Conservation (phyloP, 2,329 filamentous ascomycete genomes). For the Leptoxyphium fumago region DNA sequence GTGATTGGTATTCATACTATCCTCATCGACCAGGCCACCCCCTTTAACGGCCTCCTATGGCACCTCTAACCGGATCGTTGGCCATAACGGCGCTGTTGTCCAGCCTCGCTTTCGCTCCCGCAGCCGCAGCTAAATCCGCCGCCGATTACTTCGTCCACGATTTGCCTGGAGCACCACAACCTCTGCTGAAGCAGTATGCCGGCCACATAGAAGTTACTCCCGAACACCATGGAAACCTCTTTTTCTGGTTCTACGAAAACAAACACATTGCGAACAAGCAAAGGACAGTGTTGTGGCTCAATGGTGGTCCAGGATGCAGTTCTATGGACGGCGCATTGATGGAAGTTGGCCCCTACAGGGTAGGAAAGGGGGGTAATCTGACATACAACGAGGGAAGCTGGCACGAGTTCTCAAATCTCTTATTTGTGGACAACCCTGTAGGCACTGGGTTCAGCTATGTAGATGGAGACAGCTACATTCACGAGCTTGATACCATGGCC, state of each 20-base stretch:
- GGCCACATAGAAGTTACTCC: constrained; percentile 85
- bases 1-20: background rate
- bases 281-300: constrained; percentile 89
- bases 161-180: constrained; percentile 69
- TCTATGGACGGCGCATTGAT: constrained; percentile 95
- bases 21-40: background rate
- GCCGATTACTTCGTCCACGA: constrained; percentile 82
- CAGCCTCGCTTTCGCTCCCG: background rate
- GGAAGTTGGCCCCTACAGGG: constrained; percentile 85
- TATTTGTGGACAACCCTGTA: constrained; percentile 95
- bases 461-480: constrained; percentile 72
- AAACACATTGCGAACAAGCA: constrained; percentile 84
- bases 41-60: background rate
- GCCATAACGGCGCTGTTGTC: background rate
- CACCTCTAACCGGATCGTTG: background rate
- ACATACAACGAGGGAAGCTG: constrained; percentile 85
- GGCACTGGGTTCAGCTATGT: constrained; percentile 95
- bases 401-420: constrained; percentile 93
- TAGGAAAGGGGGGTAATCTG: constrained; percentile 59
- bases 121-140: constrained; percentile 41
- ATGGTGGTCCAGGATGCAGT: constrained; percentile 91
- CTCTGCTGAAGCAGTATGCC: constrained; percentile 91
- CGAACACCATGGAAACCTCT: constrained; percentile 79
- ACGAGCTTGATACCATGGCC: constrained; percentile 79
- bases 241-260: constrained; percentile 98